Base-by-base conservation (phyloP, 179 eudicot species). In the Vitellaria paradoxa region DNA sequence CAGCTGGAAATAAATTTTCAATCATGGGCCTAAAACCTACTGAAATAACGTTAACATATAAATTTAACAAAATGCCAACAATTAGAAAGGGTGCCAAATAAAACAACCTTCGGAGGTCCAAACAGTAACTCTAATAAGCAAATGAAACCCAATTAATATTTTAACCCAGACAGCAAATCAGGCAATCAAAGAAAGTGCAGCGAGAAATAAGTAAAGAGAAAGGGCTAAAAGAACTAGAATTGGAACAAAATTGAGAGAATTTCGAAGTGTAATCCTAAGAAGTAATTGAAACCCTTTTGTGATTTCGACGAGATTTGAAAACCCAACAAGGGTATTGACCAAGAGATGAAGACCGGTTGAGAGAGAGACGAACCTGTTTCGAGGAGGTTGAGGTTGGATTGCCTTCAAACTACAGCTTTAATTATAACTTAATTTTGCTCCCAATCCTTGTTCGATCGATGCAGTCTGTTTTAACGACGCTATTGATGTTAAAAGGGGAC, bases 311-410 rank as follows among this genome's bases (percentile, higher is more conserved):
- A n/a, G 3, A 56, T 18, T 9, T 40, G 76, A 74, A 65, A 65
- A 26, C 71, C 71, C 63, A 65, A n/a, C 5, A 64, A 49, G 61
- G 30, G 24, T 15, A 65, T 75, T 50, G 30, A 47, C 17, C 26
- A 26, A 70, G 9, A 1, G 73, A 75, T 1, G n/a, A 17, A 21
- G 23, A 6, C 7, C 6, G 23, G 9, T 8, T 2, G n/a, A 7
- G 50, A 26, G 18, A 63, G 61, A 50, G 4, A 65, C 47, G 65
- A 6, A 75, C 78, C 78, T 65, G 71, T 50, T 64, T 50, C 26
- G 78, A 42, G 71, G 30, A 24, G 9, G 50, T 49, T 26, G 62
- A 50, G 49, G 68, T 21, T 61, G 42, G 57, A 74, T 74, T 75
- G 78, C 47, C 59, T 18, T 50, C 15, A 23, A 26, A 64, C 45